Conservation (phyloP, 164 flowering plant genomes). For the Nymphaea colorata region DNA sequence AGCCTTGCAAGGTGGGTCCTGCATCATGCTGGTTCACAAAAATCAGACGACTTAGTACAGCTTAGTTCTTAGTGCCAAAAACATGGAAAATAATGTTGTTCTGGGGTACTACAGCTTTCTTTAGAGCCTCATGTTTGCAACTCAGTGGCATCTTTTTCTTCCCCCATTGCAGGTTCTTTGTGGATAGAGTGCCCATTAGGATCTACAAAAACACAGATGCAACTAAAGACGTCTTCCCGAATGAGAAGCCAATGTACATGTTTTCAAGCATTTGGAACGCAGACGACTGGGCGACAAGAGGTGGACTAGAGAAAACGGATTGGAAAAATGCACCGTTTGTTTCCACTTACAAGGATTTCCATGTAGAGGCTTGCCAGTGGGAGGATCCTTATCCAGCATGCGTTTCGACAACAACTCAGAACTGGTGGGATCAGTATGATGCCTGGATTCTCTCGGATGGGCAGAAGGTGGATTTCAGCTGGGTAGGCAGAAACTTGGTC, state of each 20-base stretch:
- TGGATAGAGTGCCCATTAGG: conserved; percentile 63
- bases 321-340: conserved; percentile 94
- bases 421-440: conserved; percentile 87
- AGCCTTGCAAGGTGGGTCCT: neutral
- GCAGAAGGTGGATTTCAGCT: conserved; percentile 61
- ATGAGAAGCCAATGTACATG: conserved; percentile 85
- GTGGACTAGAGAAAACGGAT: conserved; percentile 89
- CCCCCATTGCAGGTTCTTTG: conserved; percentile 47
- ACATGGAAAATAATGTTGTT: too few species aligned
- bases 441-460: conserved; percentile 67
- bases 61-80: neutral
- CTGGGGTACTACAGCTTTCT: neutral
- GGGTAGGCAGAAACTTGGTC: conserved; percentile 84
- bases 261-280: conserved; percentile 99
- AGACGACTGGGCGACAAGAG: conserved; percentile 96
- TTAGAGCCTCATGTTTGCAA: neutral
- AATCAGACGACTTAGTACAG: neutral
- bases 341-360: conserved; percentile 78
- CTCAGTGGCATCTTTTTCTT: neutral
- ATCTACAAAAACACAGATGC: conserved; percentile 67
- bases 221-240: conserved; percentile 72
- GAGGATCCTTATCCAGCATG: conserved; percentile 79
- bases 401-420: conserved; percentile 63
- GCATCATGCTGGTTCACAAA: neutral
- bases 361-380: conserved; percentile 78